Conservation (phyloP, 306 rosid genomes). For the Psophocarpus tetragonolobus region DNA sequence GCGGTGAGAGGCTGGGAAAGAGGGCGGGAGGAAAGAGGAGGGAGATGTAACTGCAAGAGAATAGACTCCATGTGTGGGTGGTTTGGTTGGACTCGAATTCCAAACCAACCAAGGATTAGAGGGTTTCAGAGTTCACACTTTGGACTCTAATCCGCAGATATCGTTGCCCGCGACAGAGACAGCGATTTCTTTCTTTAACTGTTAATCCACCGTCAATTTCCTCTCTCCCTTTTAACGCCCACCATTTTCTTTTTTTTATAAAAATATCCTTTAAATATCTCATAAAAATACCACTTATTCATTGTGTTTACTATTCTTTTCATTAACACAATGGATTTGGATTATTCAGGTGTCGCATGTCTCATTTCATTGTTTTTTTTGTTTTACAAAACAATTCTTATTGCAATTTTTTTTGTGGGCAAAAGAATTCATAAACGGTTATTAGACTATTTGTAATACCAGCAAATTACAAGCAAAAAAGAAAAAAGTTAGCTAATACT, state of each 20-base stretch:
- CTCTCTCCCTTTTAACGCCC: background rate
- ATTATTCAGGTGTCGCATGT: background rate
- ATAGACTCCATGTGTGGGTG: slow-evolving; percentile 53
- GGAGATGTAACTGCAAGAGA: slow-evolving; percentile 29
- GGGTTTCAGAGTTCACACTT: background rate
- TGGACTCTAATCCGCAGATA: background rate
- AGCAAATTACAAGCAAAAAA: too few relatives aligned
- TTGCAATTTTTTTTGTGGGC: too few relatives aligned
- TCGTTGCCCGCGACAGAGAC: background rate
- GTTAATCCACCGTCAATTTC: background rate
- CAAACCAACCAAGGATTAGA: background rate
- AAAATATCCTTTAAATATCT: slow-evolving; percentile 12
- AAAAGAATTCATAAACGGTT: too few relatives aligned
- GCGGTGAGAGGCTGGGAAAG: slow-evolving; percentile 33
- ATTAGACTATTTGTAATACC: too few relatives aligned
- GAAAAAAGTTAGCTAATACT: too few relatives aligned
- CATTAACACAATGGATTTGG: background rate
- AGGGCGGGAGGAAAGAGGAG: slow-evolving; percentile 37
- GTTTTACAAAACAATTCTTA: too few relatives aligned
- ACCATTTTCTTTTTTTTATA: background rate
- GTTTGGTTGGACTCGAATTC: slow-evolving; percentile 2
- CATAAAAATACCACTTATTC: background rate
- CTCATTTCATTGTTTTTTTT: too few relatives aligned
- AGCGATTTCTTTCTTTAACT: background rate
- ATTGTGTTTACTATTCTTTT: too few relatives aligned